Percentiles rank a stretch among this genome's conserved stretches.
Conservation (phyloP, 1,139 yeast species). For the Williopsis jadinii region DNA sequence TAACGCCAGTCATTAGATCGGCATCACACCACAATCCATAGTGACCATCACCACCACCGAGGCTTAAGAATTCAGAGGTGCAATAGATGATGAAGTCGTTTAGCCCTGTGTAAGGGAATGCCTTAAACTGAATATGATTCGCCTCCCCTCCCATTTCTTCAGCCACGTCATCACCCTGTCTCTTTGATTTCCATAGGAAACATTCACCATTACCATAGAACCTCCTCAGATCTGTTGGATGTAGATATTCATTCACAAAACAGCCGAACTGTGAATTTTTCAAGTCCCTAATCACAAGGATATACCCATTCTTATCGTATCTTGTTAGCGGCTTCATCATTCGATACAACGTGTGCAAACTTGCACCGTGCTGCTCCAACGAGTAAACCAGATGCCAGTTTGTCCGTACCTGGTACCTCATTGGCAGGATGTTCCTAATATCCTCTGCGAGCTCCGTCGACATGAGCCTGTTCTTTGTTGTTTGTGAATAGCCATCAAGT, state of each 20-base stretch:
- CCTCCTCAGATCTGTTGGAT: conserved; percentile 61
- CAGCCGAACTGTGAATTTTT: conserved; percentile 72
- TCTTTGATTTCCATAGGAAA: conserved; percentile 65
- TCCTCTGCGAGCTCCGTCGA: conserved; percentile 61
- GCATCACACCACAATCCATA: conserved; percentile 89
- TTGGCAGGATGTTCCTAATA: conserved; percentile 65
- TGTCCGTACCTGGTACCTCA: conserved; percentile 67
- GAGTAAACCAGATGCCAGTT: conserved; percentile 78
- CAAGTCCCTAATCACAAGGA: conserved; percentile 60
- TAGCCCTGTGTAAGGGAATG: conserved; percentile 82
- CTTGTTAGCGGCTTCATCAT: conserved; percentile 28
- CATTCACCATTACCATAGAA: conserved; percentile 96
- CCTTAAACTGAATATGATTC: conserved; percentile 50
- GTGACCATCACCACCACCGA: conserved; percentile 92
- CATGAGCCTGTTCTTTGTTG: conserved; percentile 53
- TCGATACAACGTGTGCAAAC: conserved; percentile 66
- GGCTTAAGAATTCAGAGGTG: conserved; percentile 66
- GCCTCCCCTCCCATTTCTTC: conserved; percentile 12
- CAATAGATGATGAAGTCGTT: conserved; percentile 86
- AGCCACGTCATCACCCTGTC: conserved; percentile 5
- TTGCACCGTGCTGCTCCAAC: conserved; percentile 87
- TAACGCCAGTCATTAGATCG: conserved; percentile 66
- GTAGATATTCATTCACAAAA: conserved; percentile 67
- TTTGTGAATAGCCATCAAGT: conserved; percentile 48
- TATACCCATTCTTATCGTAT: conserved; percentile 48